Conservation (phyloP, 306 rosid species). For the Comarum palustre region DNA sequence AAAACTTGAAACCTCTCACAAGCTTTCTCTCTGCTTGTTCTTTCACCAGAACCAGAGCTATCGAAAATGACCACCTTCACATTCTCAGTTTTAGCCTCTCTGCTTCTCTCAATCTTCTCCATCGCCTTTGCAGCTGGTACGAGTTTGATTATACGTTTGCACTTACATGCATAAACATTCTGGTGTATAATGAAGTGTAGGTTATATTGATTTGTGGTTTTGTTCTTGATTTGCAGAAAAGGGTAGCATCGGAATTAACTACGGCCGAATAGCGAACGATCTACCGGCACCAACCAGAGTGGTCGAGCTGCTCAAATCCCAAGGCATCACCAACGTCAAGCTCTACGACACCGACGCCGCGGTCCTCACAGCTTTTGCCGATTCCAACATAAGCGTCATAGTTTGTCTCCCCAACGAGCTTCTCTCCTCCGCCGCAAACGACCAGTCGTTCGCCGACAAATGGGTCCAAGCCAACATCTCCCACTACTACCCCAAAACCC, state of each 20-base stretch:
- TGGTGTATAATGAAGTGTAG: not conserved
- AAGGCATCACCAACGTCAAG: constrained; percentile 58
- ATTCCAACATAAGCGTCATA: constrained; percentile 49
- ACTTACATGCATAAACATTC: too few relatives aligned
- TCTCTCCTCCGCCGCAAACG: constrained; percentile 57
- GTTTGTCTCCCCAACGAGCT: constrained; percentile 70
- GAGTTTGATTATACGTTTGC: too few relatives aligned
- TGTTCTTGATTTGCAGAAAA: constrained; percentile 29
- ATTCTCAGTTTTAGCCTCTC: not conserved
- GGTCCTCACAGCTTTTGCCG: constrained; percentile 55
- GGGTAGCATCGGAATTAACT: constrained; percentile 68
- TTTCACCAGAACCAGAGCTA: constrained; percentile 23
- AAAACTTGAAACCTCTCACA: not conserved
- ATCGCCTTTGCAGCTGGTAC: constrained; percentile 44
- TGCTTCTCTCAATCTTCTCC: constrained; percentile 26
- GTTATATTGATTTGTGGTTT: not conserved
- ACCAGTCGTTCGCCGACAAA: constrained; percentile 57
- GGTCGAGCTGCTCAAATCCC: constrained; percentile 53
- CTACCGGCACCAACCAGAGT: constrained; percentile 58
- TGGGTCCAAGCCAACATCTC: constrained; percentile 71
- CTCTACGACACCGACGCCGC: constrained; percentile 68
- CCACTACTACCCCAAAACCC: constrained; percentile 51
- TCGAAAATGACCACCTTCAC: constrained; percentile 39
- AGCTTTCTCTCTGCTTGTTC: constrained; percentile 24
- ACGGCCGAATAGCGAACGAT: constrained; percentile 66